Evolutionary conservation across 768 basidiomycete species (phyloP), one percentile per base, ranked within the genome.

Genomic region (Serpula lacrymans): DNA sequence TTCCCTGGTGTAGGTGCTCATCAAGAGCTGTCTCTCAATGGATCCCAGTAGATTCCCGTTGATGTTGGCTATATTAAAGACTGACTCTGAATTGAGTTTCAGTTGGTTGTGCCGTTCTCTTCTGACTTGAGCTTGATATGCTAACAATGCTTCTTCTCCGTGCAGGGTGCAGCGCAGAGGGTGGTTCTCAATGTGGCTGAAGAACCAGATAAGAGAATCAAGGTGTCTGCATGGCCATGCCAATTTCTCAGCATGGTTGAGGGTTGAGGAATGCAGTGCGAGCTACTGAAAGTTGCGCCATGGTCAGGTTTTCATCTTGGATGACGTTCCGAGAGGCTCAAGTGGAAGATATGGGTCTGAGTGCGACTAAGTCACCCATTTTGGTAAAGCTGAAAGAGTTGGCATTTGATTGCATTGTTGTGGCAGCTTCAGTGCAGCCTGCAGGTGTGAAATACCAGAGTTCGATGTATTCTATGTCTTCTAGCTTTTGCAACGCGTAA

Each of bases 371-470:
- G n/a, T n/a, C n/a, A n/a, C n/a, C n/a, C n/a, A n/a, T n/a, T n/a
- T n/a, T n/a, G n/a, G n/a, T n/a, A n/a, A n/a, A n/a, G n/a, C n/a
- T n/a, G n/a, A n/a, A n/a, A n/a, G n/a, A n/a, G n/a, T n/a, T n/a
- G n/a, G n/a, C n/a, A n/a, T n/a, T n/a, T n/a, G n/a, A n/a, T n/a
- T n/a, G n/a, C n/a, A 29, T 10, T 13, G 11, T 26, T 22, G 0
- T 20, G 8, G 28, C 14, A 1, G 49, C 27, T 1, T 42, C 40
- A 1, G 6, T 4, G 18, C 44, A 46, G 0, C 45, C 45, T 1
- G 39, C 39, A 0, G 12, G 29, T 8, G 41, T 29, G 34, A 52
- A 53, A 10, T 53, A 52, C 38, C 44, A 49, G 0, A 52, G 23
- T 16, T 50, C 14, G 0, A 50, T 18, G 2, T 11, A 53, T 0